phyloP scores from a whole-genome alignment of 345 rosid species.

The Barbarea vulgaris region DNA sequence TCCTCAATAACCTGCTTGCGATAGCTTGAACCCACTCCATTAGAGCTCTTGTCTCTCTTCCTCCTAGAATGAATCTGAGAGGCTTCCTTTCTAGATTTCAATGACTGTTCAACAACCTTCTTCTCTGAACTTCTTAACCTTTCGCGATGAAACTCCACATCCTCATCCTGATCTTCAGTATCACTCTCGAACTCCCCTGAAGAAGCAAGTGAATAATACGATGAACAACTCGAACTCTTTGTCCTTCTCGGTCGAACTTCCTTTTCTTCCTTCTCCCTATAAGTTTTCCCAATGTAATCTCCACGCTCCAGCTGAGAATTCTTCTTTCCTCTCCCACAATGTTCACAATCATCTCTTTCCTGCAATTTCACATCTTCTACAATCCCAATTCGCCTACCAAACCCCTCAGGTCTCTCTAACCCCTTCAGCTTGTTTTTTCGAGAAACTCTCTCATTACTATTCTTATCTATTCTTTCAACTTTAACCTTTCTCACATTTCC shows the following conservation, averaged over 20 bases:
- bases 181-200: constrained; percentile 64
- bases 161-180: constrained; percentile 48
- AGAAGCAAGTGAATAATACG: constrained; percentile 75
- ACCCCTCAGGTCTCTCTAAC: constrained; percentile 15
- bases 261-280: constrained; percentile 41
- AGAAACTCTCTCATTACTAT: constrained; percentile 2
- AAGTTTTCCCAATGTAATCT: constrained; percentile 42
- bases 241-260: constrained; percentile 46
- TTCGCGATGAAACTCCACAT: constrained; percentile 39
- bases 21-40: constrained; percentile 41
- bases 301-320: constrained; percentile 15
- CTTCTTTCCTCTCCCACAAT: constrained; percentile 33
- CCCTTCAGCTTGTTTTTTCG: background rate
- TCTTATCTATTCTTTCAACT: constrained; percentile 25
- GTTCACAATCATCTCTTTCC: constrained; percentile 36
- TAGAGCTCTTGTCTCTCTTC: constrained; percentile 39
- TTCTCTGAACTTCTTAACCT: constrained; percentile 11
- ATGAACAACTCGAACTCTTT: constrained; percentile 67
- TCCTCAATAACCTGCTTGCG: constrained; percentile 39
- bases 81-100: constrained; percentile 47
- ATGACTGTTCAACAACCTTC: constrained; percentile 29
- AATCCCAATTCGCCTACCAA: constrained; percentile 17
- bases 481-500: constrained; percentile 47
- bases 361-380: constrained; percentile 7
- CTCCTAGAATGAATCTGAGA: constrained; percentile 44